Evolutionary conservation across 495 filamentous ascomycete genomes (phyloP), one percentile per base, ranked within the genome.

Genomic region (Trichoderma gamsii): DNA sequence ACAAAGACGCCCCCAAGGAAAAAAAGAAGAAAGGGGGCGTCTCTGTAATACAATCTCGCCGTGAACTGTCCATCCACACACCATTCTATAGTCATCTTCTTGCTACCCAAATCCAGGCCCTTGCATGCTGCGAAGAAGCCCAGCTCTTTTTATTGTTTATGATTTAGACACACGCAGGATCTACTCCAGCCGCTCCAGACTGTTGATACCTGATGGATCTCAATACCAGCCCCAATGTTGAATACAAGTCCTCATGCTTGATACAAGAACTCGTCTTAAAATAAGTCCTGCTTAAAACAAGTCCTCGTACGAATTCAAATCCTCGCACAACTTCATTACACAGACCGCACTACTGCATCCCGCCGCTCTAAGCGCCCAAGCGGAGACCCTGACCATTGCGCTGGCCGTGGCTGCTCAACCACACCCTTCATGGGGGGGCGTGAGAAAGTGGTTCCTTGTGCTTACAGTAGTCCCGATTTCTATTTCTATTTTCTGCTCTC

Each of bases 341-440:
- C 56, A 23, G 51, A 32, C 56, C 9, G 56, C 23, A 61, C 56
- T 32, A 61, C 56, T 61, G 56, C 56, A 61, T 2, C 56, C 12
- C 56, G 56, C 56, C 56, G 56, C 13, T 61, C 56, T 61, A 61
- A 61, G 56, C 56, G 56, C 56, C 56, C 56, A 61, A 61, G 49
- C 49, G 49, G 49, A 52, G 18, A 52, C 49, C 15, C 56, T 25
- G 18, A 16, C 56, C 23, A 7, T 49, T 49, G 35, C 35, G 35
- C 35, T 38, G 49, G 49, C 49, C 49, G 12, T 52, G 49, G 49
- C 49, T 61, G 8, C 56, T 61, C 56, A 21, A 61, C 56, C 56
- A 61, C 56, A 56, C 51, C 51, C 56, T 18, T 61, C 27, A 15
- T n/a, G 15, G 15, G 15, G n/a, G 15, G 44, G 44, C n/a, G 15